Evolutionary conservation across 2,329 filamentous ascomycete genomes (phyloP).

Genomic region (Xylariaceae sp.): DNA sequence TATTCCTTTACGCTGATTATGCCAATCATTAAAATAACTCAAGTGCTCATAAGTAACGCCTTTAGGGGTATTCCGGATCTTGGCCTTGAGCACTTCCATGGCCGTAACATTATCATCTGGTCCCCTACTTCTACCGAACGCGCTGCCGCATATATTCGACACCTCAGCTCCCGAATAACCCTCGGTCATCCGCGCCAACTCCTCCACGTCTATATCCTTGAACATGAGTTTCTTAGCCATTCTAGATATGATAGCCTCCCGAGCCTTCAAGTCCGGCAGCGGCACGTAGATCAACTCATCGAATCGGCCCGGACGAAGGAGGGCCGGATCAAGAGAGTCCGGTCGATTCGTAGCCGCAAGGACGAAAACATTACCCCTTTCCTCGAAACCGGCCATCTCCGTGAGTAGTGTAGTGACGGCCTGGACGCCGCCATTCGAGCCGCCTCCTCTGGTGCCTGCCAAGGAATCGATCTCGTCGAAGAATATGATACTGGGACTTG

Average conservation of each 20-base stretch:
- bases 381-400: constrained; percentile 93
- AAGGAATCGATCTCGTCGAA: constrained; percentile 96
- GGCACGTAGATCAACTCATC: constrained; percentile 82
- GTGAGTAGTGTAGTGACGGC: constrained; percentile 85
- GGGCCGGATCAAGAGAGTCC: constrained; percentile 75
- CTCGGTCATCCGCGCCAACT: constrained; percentile 59
- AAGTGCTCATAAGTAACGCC: constrained; percentile 16
- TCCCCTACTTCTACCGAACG: constrained; percentile 34
- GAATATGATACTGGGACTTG: constrained; percentile 88
- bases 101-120: constrained; percentile 5
- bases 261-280: constrained; percentile 66
- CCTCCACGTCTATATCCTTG: constrained; percentile 58
- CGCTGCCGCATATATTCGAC: constrained; percentile 44
- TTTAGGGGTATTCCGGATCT: constrained; percentile 15
- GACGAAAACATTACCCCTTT: constrained; percentile 74
- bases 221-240: constrained; percentile 58
- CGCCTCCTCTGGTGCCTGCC: constrained; percentile 44
- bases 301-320: constrained; percentile 80
- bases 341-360: constrained; percentile 90
- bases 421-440: constrained; percentile 55
- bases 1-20: constrained; percentile 15
- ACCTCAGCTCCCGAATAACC: constrained; percentile 87
- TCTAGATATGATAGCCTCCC: constrained; percentile 69
- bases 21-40: constrained; percentile 18
- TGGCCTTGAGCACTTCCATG: constrained; percentile 19